These are phyloP conservation scores for Zymoseptoria pseudotritici DNA, from an alignment of 2,329 filamentous ascomycete genomes.

Conservation along the genomic window DNA sequence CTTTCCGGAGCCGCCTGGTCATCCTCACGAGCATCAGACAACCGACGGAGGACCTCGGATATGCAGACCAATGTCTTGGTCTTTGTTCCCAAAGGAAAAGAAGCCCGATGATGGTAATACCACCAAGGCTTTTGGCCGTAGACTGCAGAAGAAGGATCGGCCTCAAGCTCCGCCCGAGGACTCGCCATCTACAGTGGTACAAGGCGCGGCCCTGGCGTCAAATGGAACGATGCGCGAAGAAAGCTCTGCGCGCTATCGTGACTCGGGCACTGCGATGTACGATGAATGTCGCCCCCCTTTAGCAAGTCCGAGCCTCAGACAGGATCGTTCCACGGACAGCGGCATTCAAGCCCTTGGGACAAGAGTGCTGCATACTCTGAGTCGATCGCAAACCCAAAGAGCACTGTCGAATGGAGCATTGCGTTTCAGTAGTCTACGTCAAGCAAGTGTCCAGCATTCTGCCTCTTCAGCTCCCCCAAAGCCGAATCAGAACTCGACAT, in stretches of 20 bases:
- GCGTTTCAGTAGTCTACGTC: conserved; percentile 2
- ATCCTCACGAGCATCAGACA: conserved; percentile 10
- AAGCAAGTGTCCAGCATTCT: too few species aligned
- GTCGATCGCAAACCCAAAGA: conserved; percentile 2
- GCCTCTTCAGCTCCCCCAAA: too few species aligned
- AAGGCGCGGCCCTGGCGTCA: not conserved
- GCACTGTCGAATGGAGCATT: conserved; percentile 11
- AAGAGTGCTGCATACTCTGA: not conserved
- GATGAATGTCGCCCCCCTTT: not conserved
- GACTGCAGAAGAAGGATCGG: too few species aligned
- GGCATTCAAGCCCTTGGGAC: not conserved
- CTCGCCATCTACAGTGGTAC: not conserved
- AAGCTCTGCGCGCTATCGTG: conserved; percentile 18
- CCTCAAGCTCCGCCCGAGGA: too few species aligned
- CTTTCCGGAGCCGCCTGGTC: conserved; percentile 18
- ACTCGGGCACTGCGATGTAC: conserved; percentile 21
- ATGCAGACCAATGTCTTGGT: conserved; percentile 3
- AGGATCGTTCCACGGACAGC: conserved; percentile 1
- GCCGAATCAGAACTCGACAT: too few species aligned
- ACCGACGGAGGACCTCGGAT: not conserved
- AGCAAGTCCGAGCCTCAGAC: not conserved
- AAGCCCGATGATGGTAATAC: not conserved
- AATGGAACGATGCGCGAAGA: conserved; percentile 15
- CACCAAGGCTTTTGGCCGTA: not conserved
- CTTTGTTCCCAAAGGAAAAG: conserved; percentile 1